Conservation (phyloP, 345 rosid species). For the Dimocarpus longan region DNA sequence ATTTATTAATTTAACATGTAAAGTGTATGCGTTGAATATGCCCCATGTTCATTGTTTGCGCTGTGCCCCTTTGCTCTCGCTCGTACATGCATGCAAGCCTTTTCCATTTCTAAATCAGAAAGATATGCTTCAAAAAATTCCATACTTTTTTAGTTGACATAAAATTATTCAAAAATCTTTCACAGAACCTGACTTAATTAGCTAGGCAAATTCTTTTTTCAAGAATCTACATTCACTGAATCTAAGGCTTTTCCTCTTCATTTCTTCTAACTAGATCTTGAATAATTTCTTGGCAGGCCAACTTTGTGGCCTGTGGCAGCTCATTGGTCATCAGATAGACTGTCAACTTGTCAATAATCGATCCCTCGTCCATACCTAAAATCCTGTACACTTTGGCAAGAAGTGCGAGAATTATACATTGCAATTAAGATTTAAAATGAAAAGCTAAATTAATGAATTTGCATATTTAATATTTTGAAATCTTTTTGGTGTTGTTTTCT, state of each 20-base stretch:
- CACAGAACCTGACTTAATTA: too few species aligned
- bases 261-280: constrained; percentile 2
- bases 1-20: not conserved
- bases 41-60: not conserved
- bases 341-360: not conserved
- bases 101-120: not conserved
- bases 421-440: too few species aligned
- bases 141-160: not conserved
- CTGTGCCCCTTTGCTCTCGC: not conserved
- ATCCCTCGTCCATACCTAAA: constrained; percentile 6
- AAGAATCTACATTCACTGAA: not conserved
- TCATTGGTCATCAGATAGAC: not conserved
- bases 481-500: too few species aligned
- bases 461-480: too few species aligned
- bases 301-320: constrained; percentile 5
- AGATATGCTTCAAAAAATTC: not conserved
- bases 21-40: constrained; percentile 1
- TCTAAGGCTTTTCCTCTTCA: not conserved
- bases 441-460: too few species aligned
- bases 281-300: constrained; percentile 15
- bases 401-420: too few species aligned
- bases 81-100: not conserved
- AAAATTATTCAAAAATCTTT: too few species aligned
- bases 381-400: constrained; percentile 5
- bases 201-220: too few species aligned